Evolutionary conservation across 371 early-diverging fungal genomes (phyloP).

Genomic region (Syncephalis plumigaleata): DNA sequence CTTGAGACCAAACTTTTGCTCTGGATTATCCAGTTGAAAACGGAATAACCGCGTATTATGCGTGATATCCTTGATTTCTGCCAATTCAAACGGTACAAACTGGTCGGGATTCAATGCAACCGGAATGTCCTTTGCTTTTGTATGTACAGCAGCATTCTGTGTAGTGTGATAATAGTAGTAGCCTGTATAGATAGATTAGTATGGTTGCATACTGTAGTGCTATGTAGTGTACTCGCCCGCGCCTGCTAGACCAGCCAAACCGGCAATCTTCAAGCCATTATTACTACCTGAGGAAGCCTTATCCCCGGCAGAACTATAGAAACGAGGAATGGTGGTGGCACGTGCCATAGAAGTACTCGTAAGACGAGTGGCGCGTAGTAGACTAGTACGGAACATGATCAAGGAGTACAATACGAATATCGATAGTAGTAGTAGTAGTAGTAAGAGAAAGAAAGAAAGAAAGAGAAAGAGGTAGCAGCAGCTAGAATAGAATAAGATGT

Average conservation of each 20-base stretch:
- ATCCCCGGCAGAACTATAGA: too few species aligned
- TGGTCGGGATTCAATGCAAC: slow-evolving; percentile 38
- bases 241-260: background rate
- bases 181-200: background rate
- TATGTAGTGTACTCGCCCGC: background rate
- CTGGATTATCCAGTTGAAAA: slow-evolving; percentile 45
- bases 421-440: too few species aligned
- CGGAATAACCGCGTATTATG: slow-evolving; percentile 67
- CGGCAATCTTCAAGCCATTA: background rate
- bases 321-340: too few species aligned
- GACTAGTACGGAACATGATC: too few species aligned
- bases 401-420: too few species aligned
- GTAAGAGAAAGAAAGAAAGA: too few species aligned
- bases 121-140: background rate
- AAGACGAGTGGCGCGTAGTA: too few species aligned
- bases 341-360: too few species aligned
- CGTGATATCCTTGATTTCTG: slow-evolving; percentile 34
- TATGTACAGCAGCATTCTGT: background rate
- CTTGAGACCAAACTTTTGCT: slow-evolving; percentile 44
- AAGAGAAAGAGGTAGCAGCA: too few species aligned
- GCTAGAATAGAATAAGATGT: too few species aligned
- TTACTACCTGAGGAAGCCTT: too few species aligned
- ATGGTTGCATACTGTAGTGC: background rate
- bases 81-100: slow-evolving; percentile 53
- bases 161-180: background rate